Conservation (phyloP, 805 yeast genomes). For the Starmerella asiatica region DNA sequence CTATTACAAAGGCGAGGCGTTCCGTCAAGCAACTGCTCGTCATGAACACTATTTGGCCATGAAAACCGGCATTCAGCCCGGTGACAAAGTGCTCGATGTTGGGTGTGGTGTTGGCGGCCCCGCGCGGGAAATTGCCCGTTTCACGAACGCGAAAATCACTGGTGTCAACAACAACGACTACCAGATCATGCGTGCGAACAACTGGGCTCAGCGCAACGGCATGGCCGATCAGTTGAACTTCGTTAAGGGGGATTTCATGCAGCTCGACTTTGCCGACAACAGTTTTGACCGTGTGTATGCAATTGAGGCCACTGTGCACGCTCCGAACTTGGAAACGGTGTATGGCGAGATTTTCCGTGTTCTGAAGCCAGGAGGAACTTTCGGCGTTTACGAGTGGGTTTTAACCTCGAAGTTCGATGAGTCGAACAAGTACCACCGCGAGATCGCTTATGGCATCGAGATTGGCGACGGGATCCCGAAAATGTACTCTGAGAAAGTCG, state of each 20-base stretch:
- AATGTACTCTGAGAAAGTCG: slow-evolving; percentile 78
- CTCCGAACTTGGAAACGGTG: slow-evolving; percentile 92
- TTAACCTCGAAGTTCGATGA: slow-evolving; percentile 92
- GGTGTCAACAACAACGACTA: slow-evolving; percentile 96
- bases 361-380: slow-evolving; percentile 92
- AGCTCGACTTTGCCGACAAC: slow-evolving; percentile 86
- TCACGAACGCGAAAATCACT: slow-evolving; percentile 72
- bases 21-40: slow-evolving; percentile 80
- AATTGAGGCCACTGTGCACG: slow-evolving; percentile 97
- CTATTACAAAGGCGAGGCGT: slow-evolving; percentile 85
- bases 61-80: slow-evolving; percentile 64
- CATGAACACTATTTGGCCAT: slow-evolving; percentile 92
- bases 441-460: slow-evolving; percentile 92
- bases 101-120: slow-evolving; percentile 99
- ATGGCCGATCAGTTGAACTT: slow-evolving; percentile 63
- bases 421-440: slow-evolving; percentile 74
- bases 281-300: slow-evolving; percentile 95
- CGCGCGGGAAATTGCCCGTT: slow-evolving; percentile 87
- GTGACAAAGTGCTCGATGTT: slow-evolving; percentile 85
- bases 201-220: slow-evolving; percentile 53
- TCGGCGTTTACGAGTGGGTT: slow-evolving; percentile 99
- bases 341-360: slow-evolving; percentile 89
- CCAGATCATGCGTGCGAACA: slow-evolving; percentile 77
- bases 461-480: slow-evolving; percentile 98
- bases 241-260: slow-evolving; percentile 98